Base-by-base conservation (phyloP, 768 basidiomycete species). In the Chlorophyllum brunneum region DNA sequence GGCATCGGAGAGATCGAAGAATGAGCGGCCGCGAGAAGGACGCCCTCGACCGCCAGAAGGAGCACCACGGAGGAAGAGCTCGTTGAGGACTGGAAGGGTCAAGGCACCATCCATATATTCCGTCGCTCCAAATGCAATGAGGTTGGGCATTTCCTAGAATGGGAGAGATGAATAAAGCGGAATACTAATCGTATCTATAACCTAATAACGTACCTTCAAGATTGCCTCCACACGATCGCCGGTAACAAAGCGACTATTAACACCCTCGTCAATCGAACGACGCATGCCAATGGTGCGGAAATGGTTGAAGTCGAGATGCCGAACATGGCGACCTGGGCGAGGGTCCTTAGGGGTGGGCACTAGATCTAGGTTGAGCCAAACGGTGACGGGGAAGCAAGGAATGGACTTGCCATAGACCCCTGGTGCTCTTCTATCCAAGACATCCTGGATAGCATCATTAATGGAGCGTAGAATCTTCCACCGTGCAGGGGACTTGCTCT, bases 41-140 rank as follows among this genome's bases (percentile, higher is more conserved):
- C 85, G 82, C 0, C 87, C 84, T 10, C 87, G 76, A 0, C 82
- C 82, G 36, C 83, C 80, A 23, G 86, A 85, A 7, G 82, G 78
- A 5, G 75, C 70, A 23, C 95, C 95, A 24, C 95, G 85, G 55
- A 98, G 82, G 61, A 99, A 84, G 15, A 99, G 71, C 63, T 98
- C 95, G 48, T 85, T 88, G 9, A 99, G 72, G 15, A 98, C 94
- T 0, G 85, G 76, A 13, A 89, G 72, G 10, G 86, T 90, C 36
- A 99, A 75, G 0, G 95, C 86, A 3, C 90, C 86, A 59, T 99
- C 95, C 91, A 99, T 98, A 65, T 98, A 99, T 66, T 99, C 95
- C 2, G 95, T 98, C 4, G 92, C 94, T n/a, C 95, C 95, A 57
- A 99, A 92, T 7, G 84, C 78, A 15, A 75, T 75, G 9, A 98